These are phyloP conservation scores for Starmerella khaoyaiensis DNA, from an alignment of 805 yeast genomes.

Conservation along the genomic window DNA sequence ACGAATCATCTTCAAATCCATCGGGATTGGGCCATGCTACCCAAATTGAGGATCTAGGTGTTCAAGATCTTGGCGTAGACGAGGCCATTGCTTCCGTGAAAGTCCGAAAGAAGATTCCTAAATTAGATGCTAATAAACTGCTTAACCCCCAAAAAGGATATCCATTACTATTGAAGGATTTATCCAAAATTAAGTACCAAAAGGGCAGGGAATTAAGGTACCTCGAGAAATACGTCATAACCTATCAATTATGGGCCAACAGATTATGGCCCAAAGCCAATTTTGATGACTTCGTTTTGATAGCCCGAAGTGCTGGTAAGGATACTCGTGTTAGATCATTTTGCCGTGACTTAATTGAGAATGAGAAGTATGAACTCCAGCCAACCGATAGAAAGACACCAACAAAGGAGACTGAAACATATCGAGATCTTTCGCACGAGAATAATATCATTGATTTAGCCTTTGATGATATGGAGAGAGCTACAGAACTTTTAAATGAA, in stretches of 20 bases:
- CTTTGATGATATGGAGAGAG: not conserved
- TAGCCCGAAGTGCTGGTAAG: conserved; percentile 38
- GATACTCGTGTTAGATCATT: conserved; percentile 16
- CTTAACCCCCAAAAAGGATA: conserved; percentile 41
- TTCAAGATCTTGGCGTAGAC: conserved; percentile 20
- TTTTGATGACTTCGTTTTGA: conserved; percentile 52
- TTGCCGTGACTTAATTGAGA: conserved; percentile 16
- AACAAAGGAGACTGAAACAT: not conserved
- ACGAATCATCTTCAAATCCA: too few relatives aligned
- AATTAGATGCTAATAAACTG: conserved; percentile 39
- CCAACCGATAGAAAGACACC: not conserved
- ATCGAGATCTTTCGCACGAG: not conserved
- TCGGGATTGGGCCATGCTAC: too few relatives aligned
- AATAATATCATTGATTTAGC: not conserved
- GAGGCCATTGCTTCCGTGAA: conserved; percentile 5
- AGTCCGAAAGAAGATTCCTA: conserved; percentile 16
- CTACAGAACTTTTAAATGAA: not conserved
- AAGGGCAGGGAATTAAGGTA: conserved; percentile 39
- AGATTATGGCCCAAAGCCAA: conserved; percentile 65
- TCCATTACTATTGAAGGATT: conserved; percentile 34
- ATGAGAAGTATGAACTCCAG: conserved; percentile 17
- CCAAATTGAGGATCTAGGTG: conserved; percentile 18
- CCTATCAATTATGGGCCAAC: conserved; percentile 68
- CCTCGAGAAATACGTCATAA: conserved; percentile 37
- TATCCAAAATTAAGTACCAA: conserved; percentile 25